Base-by-base conservation (phyloP, 208 protist genomes). In the Trypanosoma grayi region DNA sequence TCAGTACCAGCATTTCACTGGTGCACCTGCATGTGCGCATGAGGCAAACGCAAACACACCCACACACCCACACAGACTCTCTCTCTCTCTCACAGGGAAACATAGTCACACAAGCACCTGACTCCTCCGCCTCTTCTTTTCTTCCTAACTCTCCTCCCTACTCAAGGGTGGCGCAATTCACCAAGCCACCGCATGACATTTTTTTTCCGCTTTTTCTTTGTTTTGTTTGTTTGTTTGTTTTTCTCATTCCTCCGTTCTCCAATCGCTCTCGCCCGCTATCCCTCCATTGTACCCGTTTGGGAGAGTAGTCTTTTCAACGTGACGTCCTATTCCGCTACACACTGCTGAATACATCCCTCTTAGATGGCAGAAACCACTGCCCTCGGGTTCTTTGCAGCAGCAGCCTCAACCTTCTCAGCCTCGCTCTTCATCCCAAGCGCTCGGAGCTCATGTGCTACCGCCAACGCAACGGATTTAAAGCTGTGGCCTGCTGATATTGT, bases 401-500 rank as follows among this genome's bases (percentile, higher is more conserved):
- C 80, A 16, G 72, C 73, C 70, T 84, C 75, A 14, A 94, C 58
- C 72, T 81, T 87, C 0, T 60, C 57, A 8, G 87, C 84, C 73
- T 94, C 87, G 10, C 63, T 66, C 56, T 46, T 62, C 70, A 94
- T 70, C 37, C 85, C 87, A 40, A 92, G 54, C 13, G 39, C 59
- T 51, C 74, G 82, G 18, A 94, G 83, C 63, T 83, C 75, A 64
- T 75, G 67, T 30, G 80, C 82, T 27, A 91, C 62, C 2, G 84
- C 87, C 48, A 73, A 60, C 4, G 85, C 87, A 10, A 94, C 69
- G 2, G 79, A 82, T 53, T 83, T 83, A 74, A 76, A 83, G 62
- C 87, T 90, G 81, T 90, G 76, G 1, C 85, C 87, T 13, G 79
- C 87, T 45, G 72, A 69, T 22, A 92, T 67, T 51, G 66, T 78